Evolutionary conservation across 768 basidiomycete species (phyloP), one percentile per base, ranked within the genome.

Genomic region (Phlegmacium glaucopus): DNA sequence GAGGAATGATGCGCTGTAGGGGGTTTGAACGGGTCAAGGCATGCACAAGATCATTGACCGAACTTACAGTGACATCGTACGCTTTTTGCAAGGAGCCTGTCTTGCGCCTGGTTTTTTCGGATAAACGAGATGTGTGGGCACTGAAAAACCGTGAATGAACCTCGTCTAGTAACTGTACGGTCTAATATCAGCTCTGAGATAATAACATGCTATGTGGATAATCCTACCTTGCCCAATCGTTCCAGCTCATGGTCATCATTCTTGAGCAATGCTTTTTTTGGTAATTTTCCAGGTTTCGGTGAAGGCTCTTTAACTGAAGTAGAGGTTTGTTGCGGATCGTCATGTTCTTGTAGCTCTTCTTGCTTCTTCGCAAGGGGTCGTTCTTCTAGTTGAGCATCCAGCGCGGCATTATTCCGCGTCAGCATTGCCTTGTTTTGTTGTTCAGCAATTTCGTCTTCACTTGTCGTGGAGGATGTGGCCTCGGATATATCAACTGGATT

Each of bases 361-460:
- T 94, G 91, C 66, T 85, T 83, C 74, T 87, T 93, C 12, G 90
- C 91, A 45, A 95, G 64, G 8, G 93, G 93, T 29, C 93, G 77
- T 53, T 90, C 85, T 60, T 92, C 88, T 4, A 93, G 75, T 53
- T 94, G 88, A 27, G 85, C 85, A 59, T 93, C 91, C 15, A 94
- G 74, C 7, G 83, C 84, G 42, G 87, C 73, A 6, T 82, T 80
- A 49, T 93, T 92, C 54, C 79, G 76, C 17, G 79, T 76, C 17
- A 90, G 63, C 62, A 89, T 76, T 25, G 77, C 80, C 16, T 76
- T 82, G 56, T 68, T 65, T 32, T 65, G 60, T 3, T 72, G 56
- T 52, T 83, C 75, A 25, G 66, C 70, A 9, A 57, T 63, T 22
- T 79, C 83, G 9, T 52, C 60, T 44, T 73, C 75, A 43, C 74